Conservation (phyloP, 2,329 filamentous ascomycete species). For the Fusarium pseudonygamai region DNA sequence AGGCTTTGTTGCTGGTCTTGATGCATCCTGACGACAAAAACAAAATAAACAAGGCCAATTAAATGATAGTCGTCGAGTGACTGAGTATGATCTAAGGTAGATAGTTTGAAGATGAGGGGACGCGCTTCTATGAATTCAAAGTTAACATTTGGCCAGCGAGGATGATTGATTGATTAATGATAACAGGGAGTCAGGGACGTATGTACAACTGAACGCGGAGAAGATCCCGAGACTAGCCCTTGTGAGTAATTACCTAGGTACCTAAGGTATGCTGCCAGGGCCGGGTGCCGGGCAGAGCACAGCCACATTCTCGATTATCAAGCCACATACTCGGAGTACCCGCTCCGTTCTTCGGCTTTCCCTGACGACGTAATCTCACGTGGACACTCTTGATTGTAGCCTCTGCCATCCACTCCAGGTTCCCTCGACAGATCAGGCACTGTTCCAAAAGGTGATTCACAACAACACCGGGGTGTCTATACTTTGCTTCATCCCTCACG, state of each 20-base stretch:
- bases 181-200: background rate
- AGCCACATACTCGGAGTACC: background rate
- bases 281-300: conserved; percentile 1
- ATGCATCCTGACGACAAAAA: conserved; percentile 33
- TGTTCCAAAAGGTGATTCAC: background rate
- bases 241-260: conserved; percentile 24
- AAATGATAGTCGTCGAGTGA: background rate
- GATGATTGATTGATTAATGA: background rate
- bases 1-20: conserved; percentile 50
- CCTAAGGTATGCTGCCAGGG: background rate
- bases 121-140: conserved; percentile 10
- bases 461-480: background rate
- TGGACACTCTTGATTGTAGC: conserved; percentile 30
- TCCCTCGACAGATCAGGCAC: background rate
- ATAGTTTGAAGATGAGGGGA: background rate
- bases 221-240: conserved; percentile 25
- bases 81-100: background rate
- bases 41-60: background rate
- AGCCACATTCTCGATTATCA: background rate
- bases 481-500: background rate
- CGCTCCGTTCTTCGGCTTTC: conserved; percentile 5
- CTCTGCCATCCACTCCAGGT: conserved; percentile 25
- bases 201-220: conserved; percentile 30
- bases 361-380: conserved; percentile 43
- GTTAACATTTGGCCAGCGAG: conserved; percentile 31